A percentile compares a stretch with the other conserved stretches of the same genome.
Conservation (phyloP, 2,329 filamentous ascomycete species). For the Atkinsonella hypoxylon region DNA sequence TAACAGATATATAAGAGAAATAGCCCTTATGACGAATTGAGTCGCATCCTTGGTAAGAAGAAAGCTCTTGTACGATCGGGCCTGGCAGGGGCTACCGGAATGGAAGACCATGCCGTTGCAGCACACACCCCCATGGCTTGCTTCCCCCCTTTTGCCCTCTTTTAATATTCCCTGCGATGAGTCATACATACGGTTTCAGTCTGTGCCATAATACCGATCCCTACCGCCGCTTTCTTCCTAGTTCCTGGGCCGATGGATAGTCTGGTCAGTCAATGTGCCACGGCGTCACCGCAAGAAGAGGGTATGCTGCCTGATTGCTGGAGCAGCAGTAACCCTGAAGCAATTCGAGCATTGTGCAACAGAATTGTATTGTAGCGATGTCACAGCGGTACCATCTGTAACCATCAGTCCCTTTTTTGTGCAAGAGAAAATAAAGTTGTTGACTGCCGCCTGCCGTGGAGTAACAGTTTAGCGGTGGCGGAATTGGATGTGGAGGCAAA, state of each 20-base stretch:
- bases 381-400: not conserved
- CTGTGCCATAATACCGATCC: conserved; percentile 5
- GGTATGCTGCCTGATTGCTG: conserved; percentile 1
- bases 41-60: not conserved
- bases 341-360: not conserved
- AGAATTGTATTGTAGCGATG: not conserved
- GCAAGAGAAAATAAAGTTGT: not conserved
- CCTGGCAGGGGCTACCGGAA: conserved; percentile 7
- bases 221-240: conserved; percentile 5
- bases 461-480: not conserved
- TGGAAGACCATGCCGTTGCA: conserved; percentile 8
- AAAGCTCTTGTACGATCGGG: not conserved
- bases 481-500: not conserved
- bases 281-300: not conserved
- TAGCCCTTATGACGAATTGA: too few relatives aligned
- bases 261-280: not conserved
- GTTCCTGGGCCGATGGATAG: not conserved
- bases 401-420: not conserved
- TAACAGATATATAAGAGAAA: too few relatives aligned
- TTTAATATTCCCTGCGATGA: conserved; percentile 9
- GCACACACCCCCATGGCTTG: not conserved
- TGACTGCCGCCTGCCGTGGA: not conserved
- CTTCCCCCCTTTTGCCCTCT: conserved; percentile 8
- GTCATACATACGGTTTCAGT: conserved; percentile 13
- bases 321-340: not conserved